A percentile compares a stretch with the other conserved stretches of the same genome.
These are phyloP conservation scores for Stagonosporopsis tanaceti DNA, from an alignment of 2,329 filamentous ascomycete species.

Conservation along the genomic window DNA sequence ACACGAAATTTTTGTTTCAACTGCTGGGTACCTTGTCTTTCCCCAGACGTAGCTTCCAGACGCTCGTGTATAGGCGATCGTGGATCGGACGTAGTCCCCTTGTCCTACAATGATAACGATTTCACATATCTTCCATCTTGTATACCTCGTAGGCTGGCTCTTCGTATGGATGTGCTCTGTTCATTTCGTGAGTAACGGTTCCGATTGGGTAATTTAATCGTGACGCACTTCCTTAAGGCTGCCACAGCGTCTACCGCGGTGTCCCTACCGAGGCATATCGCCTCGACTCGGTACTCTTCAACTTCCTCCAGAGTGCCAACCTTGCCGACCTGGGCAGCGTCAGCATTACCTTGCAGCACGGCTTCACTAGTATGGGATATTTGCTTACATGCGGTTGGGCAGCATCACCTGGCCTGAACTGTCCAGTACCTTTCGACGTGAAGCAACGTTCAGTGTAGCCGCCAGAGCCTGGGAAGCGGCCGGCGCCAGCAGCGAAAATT, in stretches of 20 bases:
- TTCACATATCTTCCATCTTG: slow-evolving; percentile 54
- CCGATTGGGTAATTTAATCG: neutral
- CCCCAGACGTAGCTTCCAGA: neutral
- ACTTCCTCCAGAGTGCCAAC: slow-evolving; percentile 66
- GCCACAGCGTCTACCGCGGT: slow-evolving; percentile 64
- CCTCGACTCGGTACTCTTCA: slow-evolving; percentile 69
- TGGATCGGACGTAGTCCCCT: neutral
- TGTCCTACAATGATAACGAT: neutral
- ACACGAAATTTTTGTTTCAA: neutral
- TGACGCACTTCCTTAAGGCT: slow-evolving; percentile 67
- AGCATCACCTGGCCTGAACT: slow-evolving; percentile 69
- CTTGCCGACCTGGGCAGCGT: slow-evolving; percentile 59
- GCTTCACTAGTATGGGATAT: neutral
- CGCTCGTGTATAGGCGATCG: neutral
- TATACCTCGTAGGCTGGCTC: slow-evolving; percentile 57
- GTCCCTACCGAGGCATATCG: slow-evolving; percentile 67
- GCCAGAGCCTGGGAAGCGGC: slow-evolving; percentile 51
- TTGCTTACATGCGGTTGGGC: slow-evolving; percentile 64
- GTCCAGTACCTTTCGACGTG: slow-evolving; percentile 63
- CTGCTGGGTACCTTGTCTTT: neutral
- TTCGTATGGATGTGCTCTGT: slow-evolving; percentile 57
- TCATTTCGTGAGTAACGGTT: slow-evolving; percentile 3
- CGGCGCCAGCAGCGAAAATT: slow-evolving; percentile 57
- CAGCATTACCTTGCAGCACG: neutral
- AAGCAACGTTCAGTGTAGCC: slow-evolving; percentile 56